phyloP scores from a whole-genome alignment of 1,139 yeast genomes.

The Torulaspora globosa region DNA sequence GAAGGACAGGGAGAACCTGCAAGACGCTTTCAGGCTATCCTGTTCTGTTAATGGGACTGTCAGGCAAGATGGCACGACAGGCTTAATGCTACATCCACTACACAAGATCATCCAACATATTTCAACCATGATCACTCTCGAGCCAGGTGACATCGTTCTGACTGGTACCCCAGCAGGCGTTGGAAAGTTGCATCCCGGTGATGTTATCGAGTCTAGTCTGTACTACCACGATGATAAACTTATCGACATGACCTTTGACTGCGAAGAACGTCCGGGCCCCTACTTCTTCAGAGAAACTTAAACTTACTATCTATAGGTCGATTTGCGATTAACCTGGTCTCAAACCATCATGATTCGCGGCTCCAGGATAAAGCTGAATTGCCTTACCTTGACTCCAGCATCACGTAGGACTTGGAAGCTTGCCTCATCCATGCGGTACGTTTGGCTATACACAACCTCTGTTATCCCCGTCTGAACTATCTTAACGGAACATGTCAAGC shows the following conservation, averaged over 20 bases:
- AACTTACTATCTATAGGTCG: conserved; percentile 8
- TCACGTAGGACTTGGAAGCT: conserved; percentile 66
- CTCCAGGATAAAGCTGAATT: conserved; percentile 44
- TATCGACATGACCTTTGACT: conserved; percentile 49
- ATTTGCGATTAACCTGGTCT: neutral
- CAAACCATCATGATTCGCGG: conserved; percentile 30
- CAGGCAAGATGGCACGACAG: conserved; percentile 74
- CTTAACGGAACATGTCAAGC: conserved; percentile 91
- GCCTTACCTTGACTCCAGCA: conserved; percentile 73
- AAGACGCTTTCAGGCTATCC: conserved; percentile 41
- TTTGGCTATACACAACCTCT: conserved; percentile 91
- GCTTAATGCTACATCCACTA: conserved; percentile 83
- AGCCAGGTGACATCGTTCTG: conserved; percentile 83
- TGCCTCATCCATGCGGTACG: conserved; percentile 82
- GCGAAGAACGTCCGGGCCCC: conserved; percentile 76
- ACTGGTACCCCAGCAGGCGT: conserved; percentile 99
- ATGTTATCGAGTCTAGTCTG: conserved; percentile 61
- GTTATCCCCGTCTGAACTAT: conserved; percentile 88
- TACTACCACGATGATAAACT: conserved; percentile 53
- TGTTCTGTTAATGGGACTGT: conserved; percentile 66
- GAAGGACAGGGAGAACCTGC: conserved; percentile 60
- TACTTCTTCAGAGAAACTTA: conserved; percentile 59
- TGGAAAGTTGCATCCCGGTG: conserved; percentile 76
- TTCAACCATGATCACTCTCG: conserved; percentile 83
- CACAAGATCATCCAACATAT: conserved; percentile 75